Conservation (phyloP, 805 yeast genomes). For the Candida gorgasii region DNA sequence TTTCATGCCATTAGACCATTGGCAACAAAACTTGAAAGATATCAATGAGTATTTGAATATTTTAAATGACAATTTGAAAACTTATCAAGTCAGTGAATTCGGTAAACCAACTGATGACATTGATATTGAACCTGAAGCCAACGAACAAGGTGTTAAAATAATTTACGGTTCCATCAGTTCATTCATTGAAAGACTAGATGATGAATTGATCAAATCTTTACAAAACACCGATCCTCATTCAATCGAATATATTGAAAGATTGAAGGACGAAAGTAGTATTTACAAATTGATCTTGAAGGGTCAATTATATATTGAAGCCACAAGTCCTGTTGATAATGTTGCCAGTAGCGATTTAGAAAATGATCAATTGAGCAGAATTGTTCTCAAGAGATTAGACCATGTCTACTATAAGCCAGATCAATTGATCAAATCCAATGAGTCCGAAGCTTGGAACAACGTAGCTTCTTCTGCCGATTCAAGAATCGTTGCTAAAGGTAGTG, state of each 20-base stretch:
- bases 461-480: slow-evolving; percentile 19
- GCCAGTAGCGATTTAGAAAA: slow-evolving; percentile 39
- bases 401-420: slow-evolving; percentile 87
- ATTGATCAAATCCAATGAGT: slow-evolving; percentile 69
- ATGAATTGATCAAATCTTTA: slow-evolving; percentile 85
- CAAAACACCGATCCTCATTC: slow-evolving; percentile 94
- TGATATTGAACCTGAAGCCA: slow-evolving; percentile 63
- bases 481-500: slow-evolving; percentile 33
- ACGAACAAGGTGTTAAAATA: slow-evolving; percentile 62
- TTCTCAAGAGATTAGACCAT: slow-evolving; percentile 85
- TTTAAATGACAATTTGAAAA: slow-evolving; percentile 58
- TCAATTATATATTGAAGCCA: slow-evolving; percentile 78
- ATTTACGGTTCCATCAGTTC: slow-evolving; percentile 85
- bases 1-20: slow-evolving; percentile 75
- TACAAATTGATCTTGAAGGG: slow-evolving; percentile 79
- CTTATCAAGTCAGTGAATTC: slow-evolving; percentile 71
- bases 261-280: slow-evolving; percentile 79
- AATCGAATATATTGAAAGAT: slow-evolving; percentile 85
- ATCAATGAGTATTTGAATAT: slow-evolving; percentile 62
- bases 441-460: slow-evolving; percentile 68
- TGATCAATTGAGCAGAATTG: slow-evolving; percentile 69
- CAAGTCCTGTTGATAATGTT: slow-evolving; percentile 37
- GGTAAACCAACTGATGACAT: slow-evolving; percentile 73
- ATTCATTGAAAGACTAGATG: slow-evolving; percentile 89
- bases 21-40: slow-evolving; percentile 72